A percentile compares a stretch with the other conserved stretches of the same genome.
Conservation (phyloP, 139 green algal species). For the Chlorella sp. region DNA sequence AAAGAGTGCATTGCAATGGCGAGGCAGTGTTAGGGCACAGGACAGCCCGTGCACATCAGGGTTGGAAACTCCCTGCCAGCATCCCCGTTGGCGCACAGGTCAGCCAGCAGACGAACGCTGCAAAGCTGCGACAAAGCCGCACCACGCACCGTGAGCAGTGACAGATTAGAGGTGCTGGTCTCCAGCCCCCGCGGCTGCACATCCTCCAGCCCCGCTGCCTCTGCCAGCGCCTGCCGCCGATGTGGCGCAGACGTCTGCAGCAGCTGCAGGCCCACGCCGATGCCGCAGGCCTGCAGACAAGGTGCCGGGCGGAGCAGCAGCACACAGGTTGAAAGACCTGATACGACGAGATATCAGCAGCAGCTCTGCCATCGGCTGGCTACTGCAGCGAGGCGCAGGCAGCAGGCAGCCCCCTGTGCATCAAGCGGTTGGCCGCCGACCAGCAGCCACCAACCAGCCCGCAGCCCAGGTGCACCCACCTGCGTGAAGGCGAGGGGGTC, state of each 20-base stretch:
- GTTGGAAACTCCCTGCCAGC: too few relatives aligned
- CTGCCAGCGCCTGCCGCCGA: background rate
- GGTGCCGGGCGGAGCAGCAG: background rate
- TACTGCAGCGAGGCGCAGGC: too few relatives aligned
- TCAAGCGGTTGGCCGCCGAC: too few relatives aligned
- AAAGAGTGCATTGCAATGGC: too few relatives aligned
- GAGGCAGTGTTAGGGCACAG: too few relatives aligned
- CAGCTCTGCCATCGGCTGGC: too few relatives aligned
- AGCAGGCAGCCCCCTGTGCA: too few relatives aligned
- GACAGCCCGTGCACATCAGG: too few relatives aligned
- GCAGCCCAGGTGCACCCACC: background rate
- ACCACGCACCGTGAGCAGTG: background rate
- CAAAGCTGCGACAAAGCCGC: too few relatives aligned
- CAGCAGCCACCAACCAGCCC: background rate
- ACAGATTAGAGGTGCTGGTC: conserved; percentile 1
- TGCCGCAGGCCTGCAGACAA: conserved; percentile 36
- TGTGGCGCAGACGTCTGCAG: background rate
- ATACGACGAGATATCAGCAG: too few relatives aligned
- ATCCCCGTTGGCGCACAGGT: too few relatives aligned
- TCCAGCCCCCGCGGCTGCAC: background rate
- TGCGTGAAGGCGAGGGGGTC: conserved; percentile 39
- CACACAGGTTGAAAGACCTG: background rate
- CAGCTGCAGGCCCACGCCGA: conserved; percentile 35
- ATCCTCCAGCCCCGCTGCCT: background rate
- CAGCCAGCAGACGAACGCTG: too few relatives aligned